A percentile compares a stretch with the other conserved stretches of the same genome.
Conservation (phyloP, 805 yeast species). For the Crinitomyces ghanaensis region DNA sequence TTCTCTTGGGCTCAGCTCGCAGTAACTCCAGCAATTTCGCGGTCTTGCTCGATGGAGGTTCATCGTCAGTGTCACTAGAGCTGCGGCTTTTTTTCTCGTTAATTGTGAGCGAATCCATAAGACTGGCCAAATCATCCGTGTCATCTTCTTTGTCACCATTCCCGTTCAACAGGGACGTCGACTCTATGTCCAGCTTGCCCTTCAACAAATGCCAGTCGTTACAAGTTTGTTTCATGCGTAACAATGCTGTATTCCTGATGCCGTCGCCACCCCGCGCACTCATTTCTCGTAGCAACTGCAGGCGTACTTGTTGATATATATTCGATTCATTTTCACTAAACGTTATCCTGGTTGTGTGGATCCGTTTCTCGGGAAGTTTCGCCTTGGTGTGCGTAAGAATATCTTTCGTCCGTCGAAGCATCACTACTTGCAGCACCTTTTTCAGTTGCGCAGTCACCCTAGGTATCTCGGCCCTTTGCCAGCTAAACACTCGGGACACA, state of each 20-base stretch:
- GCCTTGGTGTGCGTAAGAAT: slow-evolving; percentile 21
- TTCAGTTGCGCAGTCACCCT: slow-evolving; percentile 18
- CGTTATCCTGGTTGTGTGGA: slow-evolving; percentile 15
- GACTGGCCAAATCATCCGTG: no score
- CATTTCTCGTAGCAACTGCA: no score
- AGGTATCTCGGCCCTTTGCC: slow-evolving; percentile 29
- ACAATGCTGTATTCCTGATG: slow-evolving; percentile 19
- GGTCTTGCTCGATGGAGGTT: slow-evolving; percentile 27
- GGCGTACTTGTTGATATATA: slow-evolving; percentile 19
- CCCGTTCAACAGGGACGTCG: no score
- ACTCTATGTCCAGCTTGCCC: slow-evolving; percentile 5
- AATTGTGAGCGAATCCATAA: no score
- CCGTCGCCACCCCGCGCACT: slow-evolving; percentile 23
- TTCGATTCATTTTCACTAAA: slow-evolving; percentile 21
- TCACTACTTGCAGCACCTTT: slow-evolving; percentile 23
- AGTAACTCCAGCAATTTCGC: slow-evolving; percentile 27
- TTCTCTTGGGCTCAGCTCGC: slow-evolving; percentile 26
- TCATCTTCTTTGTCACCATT: slow-evolving; percentile 14
- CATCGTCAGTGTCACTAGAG: neutral
- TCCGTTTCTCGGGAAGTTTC: slow-evolving; percentile 16
- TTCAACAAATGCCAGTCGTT: slow-evolving; percentile 20
- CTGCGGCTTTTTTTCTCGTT: no score
- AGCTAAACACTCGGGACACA: slow-evolving; percentile 15
- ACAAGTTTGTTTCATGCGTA: slow-evolving; percentile 30
- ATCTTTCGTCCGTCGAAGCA: slow-evolving; percentile 37